These are phyloP conservation scores for Pyrenophora seminiperda DNA, from an alignment of 2,329 filamentous ascomycete genomes.

Conservation along the genomic window DNA sequence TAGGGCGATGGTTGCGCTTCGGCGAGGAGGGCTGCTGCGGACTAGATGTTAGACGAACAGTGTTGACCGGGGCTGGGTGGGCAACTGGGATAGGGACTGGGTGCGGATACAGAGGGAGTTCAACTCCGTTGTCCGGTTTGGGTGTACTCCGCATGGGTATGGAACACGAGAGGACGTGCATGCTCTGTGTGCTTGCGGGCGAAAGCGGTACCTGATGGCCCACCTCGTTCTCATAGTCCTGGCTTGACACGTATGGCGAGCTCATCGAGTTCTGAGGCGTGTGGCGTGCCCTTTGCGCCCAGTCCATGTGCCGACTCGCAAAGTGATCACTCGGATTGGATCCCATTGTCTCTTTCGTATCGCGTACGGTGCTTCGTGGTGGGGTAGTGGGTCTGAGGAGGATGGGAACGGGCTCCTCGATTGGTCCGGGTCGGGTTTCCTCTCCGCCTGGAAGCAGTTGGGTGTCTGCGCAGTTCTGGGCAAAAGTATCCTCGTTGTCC, in stretches of 20 bases:
- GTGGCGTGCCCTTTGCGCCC: constrained; percentile 44
- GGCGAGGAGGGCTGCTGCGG: constrained; percentile 35
- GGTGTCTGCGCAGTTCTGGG: constrained; percentile 63
- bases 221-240: constrained; percentile 32
- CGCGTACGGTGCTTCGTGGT: constrained; percentile 30
- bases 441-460: constrained; percentile 79
- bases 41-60: constrained; percentile 36
- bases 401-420: constrained; percentile 26
- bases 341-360: constrained; percentile 42
- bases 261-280: constrained; percentile 47
- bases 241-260: constrained; percentile 41
- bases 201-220: constrained; percentile 47
- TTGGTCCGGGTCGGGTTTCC: constrained; percentile 49
- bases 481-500: constrained; percentile 73
- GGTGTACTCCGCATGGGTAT: constrained; percentile 55
- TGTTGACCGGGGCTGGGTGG: constrained; percentile 37
- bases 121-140: constrained; percentile 45
- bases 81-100: constrained; percentile 44
- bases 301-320: constrained; percentile 47
- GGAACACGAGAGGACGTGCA: constrained; percentile 65
- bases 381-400: constrained; percentile 31
- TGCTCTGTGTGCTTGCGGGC: constrained; percentile 56
- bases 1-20: constrained; percentile 35
- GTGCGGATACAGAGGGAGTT: constrained; percentile 48
- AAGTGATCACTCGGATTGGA: constrained; percentile 48